These are phyloP conservation scores for Phytophthora fragariae DNA, from an alignment of 352 stramenopile species.

Conservation along the genomic window DNA sequence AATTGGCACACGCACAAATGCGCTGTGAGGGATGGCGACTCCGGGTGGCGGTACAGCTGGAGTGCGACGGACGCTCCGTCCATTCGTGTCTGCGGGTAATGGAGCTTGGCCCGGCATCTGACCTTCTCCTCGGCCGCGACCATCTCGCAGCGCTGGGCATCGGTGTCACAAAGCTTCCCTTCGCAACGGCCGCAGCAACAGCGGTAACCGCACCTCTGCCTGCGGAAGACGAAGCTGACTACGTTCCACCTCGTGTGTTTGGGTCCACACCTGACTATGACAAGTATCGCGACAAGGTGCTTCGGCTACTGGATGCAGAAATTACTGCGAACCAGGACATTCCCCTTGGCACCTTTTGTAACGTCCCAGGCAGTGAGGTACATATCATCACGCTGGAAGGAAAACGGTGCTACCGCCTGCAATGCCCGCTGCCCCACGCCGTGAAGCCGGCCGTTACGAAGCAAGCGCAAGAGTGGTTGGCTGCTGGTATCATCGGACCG, in stretches of 20 bases:
- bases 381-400: neutral
- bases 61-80: too few relatives aligned
- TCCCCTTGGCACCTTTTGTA: constrained; percentile 5
- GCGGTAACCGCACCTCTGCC: too few relatives aligned
- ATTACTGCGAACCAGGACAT: neutral
- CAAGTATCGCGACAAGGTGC: constrained; percentile 1
- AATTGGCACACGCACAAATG: too few relatives aligned
- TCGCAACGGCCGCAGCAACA: neutral
- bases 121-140: neutral
- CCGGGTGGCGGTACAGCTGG: too few relatives aligned
- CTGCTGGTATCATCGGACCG: too few relatives aligned
- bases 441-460: neutral
- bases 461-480: too few relatives aligned
- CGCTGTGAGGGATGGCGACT: too few relatives aligned
- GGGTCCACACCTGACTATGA: neutral
- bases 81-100: neutral
- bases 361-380: neutral
- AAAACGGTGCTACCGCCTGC: neutral
- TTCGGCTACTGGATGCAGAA: too few relatives aligned
- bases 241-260: neutral
- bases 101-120: neutral
- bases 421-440: neutral
- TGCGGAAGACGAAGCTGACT: neutral
- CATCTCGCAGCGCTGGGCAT: neutral
- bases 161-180: neutral